A percentile compares a stretch with the other conserved stretches of the same genome.
phyloP scores from a whole-genome alignment of 768 basidiomycete species.

The Lepiota venenata region DNA sequence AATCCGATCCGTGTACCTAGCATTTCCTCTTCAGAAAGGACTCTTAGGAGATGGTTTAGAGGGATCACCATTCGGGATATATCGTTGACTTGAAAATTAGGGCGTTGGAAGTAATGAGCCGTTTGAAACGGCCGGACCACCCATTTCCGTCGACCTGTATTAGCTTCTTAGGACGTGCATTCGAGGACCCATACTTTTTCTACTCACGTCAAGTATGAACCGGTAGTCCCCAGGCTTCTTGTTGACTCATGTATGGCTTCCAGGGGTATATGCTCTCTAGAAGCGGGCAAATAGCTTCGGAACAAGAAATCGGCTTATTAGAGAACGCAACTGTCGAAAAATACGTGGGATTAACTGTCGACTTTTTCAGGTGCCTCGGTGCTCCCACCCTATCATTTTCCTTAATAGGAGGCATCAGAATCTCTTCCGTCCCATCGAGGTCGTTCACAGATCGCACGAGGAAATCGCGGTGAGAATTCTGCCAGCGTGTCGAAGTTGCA shows the following conservation, averaged over 20 bases:
- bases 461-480: slow-evolving; percentile 44
- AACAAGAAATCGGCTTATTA: slow-evolving; percentile 41
- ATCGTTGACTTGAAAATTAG: slow-evolving; percentile 68
- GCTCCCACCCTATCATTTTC: slow-evolving; percentile 30
- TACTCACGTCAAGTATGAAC: slow-evolving; percentile 53
- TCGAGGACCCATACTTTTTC: slow-evolving; percentile 9
- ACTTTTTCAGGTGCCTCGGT: slow-evolving; percentile 29
- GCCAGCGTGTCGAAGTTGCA: slow-evolving; percentile 38
- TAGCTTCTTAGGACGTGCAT: not conserved
- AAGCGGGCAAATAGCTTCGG: slow-evolving; percentile 34
- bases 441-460: slow-evolving; percentile 43
- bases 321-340: slow-evolving; percentile 63
- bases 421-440: slow-evolving; percentile 32
- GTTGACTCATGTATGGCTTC: slow-evolving; percentile 36
- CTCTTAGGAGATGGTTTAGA: not conserved
- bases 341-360: slow-evolving; percentile 45
- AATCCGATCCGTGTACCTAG: slow-evolving; percentile 53
- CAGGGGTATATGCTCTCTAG: slow-evolving; percentile 50
- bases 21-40: not conserved
- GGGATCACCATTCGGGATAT: slow-evolving; percentile 66
- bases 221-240: slow-evolving; percentile 56
- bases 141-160: slow-evolving; percentile 60
- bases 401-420: slow-evolving; percentile 32
- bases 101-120: slow-evolving; percentile 58
- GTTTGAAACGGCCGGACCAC: slow-evolving; percentile 69